phyloP scores from a whole-genome alignment of 1,139 yeast species.

The Suhomyces bokatorum region DNA sequence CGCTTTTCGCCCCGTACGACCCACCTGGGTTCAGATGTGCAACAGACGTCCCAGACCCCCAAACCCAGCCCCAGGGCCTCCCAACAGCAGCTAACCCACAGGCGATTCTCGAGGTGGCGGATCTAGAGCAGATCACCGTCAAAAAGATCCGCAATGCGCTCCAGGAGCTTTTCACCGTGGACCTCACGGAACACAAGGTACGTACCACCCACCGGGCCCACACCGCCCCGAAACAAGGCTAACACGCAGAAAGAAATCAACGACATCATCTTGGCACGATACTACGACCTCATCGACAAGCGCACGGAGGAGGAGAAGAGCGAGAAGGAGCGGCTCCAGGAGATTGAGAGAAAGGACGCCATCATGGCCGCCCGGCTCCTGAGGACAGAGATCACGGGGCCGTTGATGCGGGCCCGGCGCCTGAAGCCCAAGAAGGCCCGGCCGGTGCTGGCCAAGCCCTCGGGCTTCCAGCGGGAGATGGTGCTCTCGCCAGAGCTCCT shows the following conservation, averaged over 20 bases:
- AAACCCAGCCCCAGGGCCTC: not conserved
- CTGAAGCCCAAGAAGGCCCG: not conserved
- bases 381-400: conserved; percentile 32
- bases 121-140: conserved; percentile 69
- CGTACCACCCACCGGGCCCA: conserved; percentile 17
- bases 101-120: conserved; percentile 77
- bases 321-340: conserved; percentile 30
- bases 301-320: conserved; percentile 31
- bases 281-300: conserved; percentile 47
- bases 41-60: not conserved
- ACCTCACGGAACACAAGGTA: conserved; percentile 53
- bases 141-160: conserved; percentile 70
- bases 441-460: conserved; percentile 11
- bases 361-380: conserved; percentile 49
- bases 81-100: conserved; percentile 29
- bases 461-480: conserved; percentile 40
- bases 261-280: conserved; percentile 60
- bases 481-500: conserved; percentile 53
- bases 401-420: conserved; percentile 21
- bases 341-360: conserved; percentile 43
- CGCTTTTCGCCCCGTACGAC: not conserved
- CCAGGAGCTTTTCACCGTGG: conserved; percentile 63
- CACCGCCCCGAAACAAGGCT: conserved; percentile 11
- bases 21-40: not conserved
- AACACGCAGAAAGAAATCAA: conserved; percentile 53